Percentiles rank a stretch among this genome's conserved stretches.
Evolutionary conservation across 805 yeast genomes (phyloP).

Genomic region (Zygosaccharomyces gambellarensis): DNA sequence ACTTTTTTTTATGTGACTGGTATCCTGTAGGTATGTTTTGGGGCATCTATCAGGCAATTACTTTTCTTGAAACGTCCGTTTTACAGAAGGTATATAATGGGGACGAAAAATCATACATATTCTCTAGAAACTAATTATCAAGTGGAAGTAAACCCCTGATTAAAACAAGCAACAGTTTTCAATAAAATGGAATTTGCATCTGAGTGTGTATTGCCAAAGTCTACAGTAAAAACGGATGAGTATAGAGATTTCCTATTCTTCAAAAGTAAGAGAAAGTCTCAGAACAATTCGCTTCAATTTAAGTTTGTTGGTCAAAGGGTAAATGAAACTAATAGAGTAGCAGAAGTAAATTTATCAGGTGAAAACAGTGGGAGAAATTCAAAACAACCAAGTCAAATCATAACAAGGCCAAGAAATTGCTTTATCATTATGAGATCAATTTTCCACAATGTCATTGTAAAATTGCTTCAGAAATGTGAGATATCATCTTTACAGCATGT

Average conservation of each 20-base stretch:
- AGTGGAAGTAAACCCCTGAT: neutral
- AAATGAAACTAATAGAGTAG: constrained; percentile 6
- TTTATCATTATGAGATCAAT: constrained; percentile 16
- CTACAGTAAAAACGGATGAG: neutral
- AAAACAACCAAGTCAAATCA: neutral
- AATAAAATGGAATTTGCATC: constrained; percentile 1
- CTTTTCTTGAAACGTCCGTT: constrained; percentile 4
- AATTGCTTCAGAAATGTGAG: constrained; percentile 4
- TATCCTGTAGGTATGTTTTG: neutral
- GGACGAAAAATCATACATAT: neutral
- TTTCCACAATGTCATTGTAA: constrained; percentile 9
- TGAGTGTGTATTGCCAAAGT: constrained; percentile 9
- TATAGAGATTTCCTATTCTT: constrained; percentile 9
- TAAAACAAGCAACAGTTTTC: neutral
- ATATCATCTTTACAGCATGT: constrained; percentile 13
- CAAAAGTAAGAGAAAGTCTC: constrained; percentile 5
- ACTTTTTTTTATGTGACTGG: neutral
- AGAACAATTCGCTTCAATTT: constrained; percentile 2
- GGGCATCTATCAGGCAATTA: neutral
- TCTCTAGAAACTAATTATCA: neutral
- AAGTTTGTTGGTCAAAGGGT: constrained; percentile 13
- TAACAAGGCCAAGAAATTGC: constrained; percentile 13
- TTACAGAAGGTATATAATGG: neutral
- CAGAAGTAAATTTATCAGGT: constrained; percentile 8
- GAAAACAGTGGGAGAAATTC: neutral